A percentile compares a stretch with the other conserved stretches of the same genome.
These are phyloP conservation scores for Astrocystis sublimbata DNA, from an alignment of 495 filamentous ascomycete species.

Conservation along the genomic window DNA sequence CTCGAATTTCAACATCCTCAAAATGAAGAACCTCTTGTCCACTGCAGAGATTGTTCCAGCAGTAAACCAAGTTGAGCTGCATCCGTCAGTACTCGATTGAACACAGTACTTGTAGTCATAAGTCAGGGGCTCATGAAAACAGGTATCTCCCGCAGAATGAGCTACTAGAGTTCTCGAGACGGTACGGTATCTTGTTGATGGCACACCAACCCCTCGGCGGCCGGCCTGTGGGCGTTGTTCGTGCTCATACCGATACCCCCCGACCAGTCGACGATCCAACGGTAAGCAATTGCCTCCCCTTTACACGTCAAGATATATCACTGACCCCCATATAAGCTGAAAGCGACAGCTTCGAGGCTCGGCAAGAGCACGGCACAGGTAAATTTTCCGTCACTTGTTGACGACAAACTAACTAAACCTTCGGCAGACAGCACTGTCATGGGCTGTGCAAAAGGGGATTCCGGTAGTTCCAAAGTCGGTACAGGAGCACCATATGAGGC, in stretches of 20 bases:
- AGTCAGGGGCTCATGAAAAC: slow-evolving; percentile 11
- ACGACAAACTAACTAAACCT: slow-evolving; percentile 1
- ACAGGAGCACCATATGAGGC: slow-evolving; percentile 58
- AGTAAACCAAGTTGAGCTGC: slow-evolving; percentile 44
- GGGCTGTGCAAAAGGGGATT: slow-evolving; percentile 37
- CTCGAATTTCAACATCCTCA: slow-evolving; percentile 42
- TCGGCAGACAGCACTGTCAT: slow-evolving; percentile 40
- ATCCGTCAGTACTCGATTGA: slow-evolving; percentile 32
- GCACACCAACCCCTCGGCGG: slow-evolving; percentile 60
- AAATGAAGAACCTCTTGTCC: slow-evolving; percentile 34
- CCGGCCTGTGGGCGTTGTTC: slow-evolving; percentile 43
- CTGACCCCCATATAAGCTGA: slow-evolving; percentile 24
- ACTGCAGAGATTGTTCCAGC: slow-evolving; percentile 34
- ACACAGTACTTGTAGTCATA: slow-evolving; percentile 6
- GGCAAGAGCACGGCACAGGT: slow-evolving; percentile 33
- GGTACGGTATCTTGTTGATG: slow-evolving; percentile 62
- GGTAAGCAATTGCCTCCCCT: slow-evolving; percentile 17
- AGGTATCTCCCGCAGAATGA: slow-evolving; percentile 46
- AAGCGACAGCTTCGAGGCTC: slow-evolving; percentile 24
- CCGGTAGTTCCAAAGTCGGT: slow-evolving; percentile 49
- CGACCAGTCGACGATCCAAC: slow-evolving; percentile 33
- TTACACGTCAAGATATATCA: slow-evolving; percentile 11
- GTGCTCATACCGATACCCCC: slow-evolving; percentile 30
- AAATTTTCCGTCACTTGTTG: slow-evolving; percentile 8
- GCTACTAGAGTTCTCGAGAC: slow-evolving; percentile 51